Evolutionary conservation across 2,329 filamentous ascomycete species (phyloP).

Genomic region (Penicillium sp.): DNA sequence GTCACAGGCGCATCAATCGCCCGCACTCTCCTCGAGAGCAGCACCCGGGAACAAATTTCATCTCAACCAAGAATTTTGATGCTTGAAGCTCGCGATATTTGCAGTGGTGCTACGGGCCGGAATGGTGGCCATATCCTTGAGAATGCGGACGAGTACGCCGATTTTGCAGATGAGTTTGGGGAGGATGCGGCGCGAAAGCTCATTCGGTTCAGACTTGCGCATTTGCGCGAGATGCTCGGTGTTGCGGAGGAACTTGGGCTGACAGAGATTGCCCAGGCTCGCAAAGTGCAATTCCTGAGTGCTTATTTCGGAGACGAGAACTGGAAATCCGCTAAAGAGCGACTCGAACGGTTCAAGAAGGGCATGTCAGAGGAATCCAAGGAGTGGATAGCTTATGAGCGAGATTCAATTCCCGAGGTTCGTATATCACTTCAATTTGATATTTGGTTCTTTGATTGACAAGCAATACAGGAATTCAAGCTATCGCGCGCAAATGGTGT

Average conservation of each 20-base stretch:
- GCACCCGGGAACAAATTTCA: slow-evolving; percentile 1
- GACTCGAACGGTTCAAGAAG: slow-evolving; percentile 24
- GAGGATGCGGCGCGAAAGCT: slow-evolving; percentile 21
- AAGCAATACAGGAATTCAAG: slow-evolving; percentile 19
- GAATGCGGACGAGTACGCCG: slow-evolving; percentile 25
- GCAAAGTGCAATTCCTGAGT: slow-evolving; percentile 29
- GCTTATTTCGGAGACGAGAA: slow-evolving; percentile 26
- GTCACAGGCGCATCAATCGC: slow-evolving; percentile 29
- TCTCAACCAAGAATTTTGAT: slow-evolving; percentile 21
- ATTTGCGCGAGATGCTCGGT: slow-evolving; percentile 22
- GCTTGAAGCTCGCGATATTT: slow-evolving; percentile 32
- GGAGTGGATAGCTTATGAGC: slow-evolving; percentile 27
- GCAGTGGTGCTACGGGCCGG: slow-evolving; percentile 34
- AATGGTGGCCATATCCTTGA: slow-evolving; percentile 35
- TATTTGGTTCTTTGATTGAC: neutral
- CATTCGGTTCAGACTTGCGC: slow-evolving; percentile 23
- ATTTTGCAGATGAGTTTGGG: slow-evolving; percentile 17
- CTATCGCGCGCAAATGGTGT: slow-evolving; percentile 25
- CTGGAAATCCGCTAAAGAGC: slow-evolving; percentile 20
- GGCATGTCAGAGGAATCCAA: slow-evolving; percentile 26
- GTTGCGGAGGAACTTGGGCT: slow-evolving; percentile 22
- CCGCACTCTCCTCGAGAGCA: slow-evolving; percentile 19
- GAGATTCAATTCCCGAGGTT: slow-evolving; percentile 21
- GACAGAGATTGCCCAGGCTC: slow-evolving; percentile 20
- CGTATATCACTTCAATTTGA: neutral